Evolutionary conservation across 2,329 filamentous ascomycete species (phyloP).

Genomic region (Periconia digitata): DNA sequence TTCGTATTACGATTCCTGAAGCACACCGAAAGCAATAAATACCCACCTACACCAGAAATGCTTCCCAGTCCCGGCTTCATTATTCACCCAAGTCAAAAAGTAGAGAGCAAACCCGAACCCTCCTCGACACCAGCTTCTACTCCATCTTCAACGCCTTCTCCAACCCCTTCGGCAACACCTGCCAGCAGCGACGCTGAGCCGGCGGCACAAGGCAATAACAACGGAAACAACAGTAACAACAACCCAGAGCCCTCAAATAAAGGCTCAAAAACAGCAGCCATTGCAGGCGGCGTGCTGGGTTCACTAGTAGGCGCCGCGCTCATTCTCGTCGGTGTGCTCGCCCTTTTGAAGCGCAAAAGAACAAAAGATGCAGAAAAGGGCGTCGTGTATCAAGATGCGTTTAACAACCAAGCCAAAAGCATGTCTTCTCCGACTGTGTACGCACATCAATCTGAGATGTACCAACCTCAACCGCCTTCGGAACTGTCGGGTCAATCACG

Average conservation of each 20-base stretch:
- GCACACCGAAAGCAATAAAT: neutral
- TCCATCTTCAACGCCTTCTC: neutral
- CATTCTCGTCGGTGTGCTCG: constrained; percentile 1
- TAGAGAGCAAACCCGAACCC: neutral
- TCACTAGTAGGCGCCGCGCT: neutral
- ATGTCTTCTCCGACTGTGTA: neutral
- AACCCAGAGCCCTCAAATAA: constrained; percentile 3
- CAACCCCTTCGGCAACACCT: neutral
- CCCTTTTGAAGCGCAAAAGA: neutral
- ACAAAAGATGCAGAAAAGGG: neutral
- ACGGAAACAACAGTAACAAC: no score
- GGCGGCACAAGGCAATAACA: no score
- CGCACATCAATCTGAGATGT: neutral
- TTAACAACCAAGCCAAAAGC: neutral
- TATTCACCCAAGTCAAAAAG: neutral
- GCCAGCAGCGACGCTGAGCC: neutral
- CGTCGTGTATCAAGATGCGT: neutral
- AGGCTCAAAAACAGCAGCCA: neutral
- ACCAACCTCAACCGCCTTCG: neutral
- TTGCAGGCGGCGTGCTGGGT: constrained; percentile 3
- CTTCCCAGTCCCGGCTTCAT: constrained; percentile 4
- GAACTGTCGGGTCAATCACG: neutral
- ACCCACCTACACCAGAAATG: neutral
- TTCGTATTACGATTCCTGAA: constrained; percentile 1
- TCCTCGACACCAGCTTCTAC: neutral